Conservation (phyloP, 441 rosid genomes). For the Codiaeum variegatum region DNA sequence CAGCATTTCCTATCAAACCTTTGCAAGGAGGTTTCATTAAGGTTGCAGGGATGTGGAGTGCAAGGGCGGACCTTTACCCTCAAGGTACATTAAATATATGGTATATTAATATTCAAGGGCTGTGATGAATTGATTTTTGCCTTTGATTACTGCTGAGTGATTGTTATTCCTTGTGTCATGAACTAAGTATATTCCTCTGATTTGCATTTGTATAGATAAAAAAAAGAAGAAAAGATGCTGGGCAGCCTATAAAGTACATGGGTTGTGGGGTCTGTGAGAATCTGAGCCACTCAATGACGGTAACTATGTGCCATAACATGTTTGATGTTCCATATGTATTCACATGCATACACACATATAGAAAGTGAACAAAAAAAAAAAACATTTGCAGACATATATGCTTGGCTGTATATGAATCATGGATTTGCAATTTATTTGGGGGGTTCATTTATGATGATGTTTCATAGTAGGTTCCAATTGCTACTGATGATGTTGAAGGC, state of each 20-base stretch:
- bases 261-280: slow-evolving; percentile 92
- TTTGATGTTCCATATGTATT: not conserved
- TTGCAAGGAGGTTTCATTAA: slow-evolving; percentile 88
- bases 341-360: not conserved
- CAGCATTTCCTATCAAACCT: slow-evolving; percentile 67
- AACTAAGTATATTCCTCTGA: slow-evolving; percentile 11
- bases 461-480: slow-evolving; percentile 60
- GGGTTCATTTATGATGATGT: not conserved
- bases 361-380: no score
- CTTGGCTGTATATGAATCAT: not conserved
- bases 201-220: slow-evolving; percentile 53
- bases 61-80: slow-evolving; percentile 85
- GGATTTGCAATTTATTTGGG: not conserved
- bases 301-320: slow-evolving; percentile 24
- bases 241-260: slow-evolving; percentile 82
- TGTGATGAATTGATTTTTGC: not conserved
- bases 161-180: not conserved
- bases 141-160: not conserved
- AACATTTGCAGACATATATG: not conserved
- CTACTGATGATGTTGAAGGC: slow-evolving; percentile 74
- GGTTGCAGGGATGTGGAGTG: slow-evolving; percentile 80
- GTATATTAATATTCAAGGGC: not conserved
- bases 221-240: slow-evolving; percentile 75
- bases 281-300: slow-evolving; percentile 79
- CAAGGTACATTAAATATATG: slow-evolving; percentile 43